These are phyloP conservation scores for Tetradesmus obliquus DNA, from an alignment of 139 green algal species.

Conservation along the genomic window DNA sequence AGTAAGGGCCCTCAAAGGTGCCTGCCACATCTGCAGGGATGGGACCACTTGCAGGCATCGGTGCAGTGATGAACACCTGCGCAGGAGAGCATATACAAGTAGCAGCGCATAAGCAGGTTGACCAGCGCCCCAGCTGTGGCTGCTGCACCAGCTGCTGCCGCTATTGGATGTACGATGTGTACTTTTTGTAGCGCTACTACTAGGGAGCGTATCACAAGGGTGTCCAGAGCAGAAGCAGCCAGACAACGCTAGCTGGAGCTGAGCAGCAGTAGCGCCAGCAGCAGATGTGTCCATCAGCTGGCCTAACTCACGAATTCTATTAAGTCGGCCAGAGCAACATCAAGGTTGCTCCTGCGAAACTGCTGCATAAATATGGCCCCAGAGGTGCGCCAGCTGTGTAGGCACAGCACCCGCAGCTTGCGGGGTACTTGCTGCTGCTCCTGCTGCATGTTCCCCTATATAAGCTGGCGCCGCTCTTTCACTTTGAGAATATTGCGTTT, in stretches of 20 bases:
- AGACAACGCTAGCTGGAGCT: neutral
- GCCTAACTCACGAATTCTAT: conserved; percentile 27
- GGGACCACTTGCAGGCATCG: neutral
- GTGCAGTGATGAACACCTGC: conserved; percentile 46
- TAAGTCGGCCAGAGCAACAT: conserved; percentile 22
- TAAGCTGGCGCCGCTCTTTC: neutral
- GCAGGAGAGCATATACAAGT: neutral
- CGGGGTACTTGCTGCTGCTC: neutral
- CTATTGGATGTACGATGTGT: neutral
- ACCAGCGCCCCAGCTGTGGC: neutral
- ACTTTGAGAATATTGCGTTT: too few relatives aligned
- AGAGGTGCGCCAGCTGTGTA: conserved; percentile 48
- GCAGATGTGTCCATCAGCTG: neutral
- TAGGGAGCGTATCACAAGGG: too few relatives aligned
- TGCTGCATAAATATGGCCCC: conserved; percentile 40
- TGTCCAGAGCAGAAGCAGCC: neutral
- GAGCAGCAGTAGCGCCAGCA: neutral
- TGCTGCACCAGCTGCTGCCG: neutral
- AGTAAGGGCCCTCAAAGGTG: conserved; percentile 47
- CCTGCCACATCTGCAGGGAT: conserved; percentile 27
- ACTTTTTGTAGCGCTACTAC: neutral
- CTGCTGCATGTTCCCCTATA: neutral
- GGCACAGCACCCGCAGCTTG: conserved; percentile 40
- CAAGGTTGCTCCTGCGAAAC: neutral
- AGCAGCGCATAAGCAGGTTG: neutral